phyloP scores from a whole-genome alignment of 345 rosid species.

The Aethionema arabicum region DNA sequence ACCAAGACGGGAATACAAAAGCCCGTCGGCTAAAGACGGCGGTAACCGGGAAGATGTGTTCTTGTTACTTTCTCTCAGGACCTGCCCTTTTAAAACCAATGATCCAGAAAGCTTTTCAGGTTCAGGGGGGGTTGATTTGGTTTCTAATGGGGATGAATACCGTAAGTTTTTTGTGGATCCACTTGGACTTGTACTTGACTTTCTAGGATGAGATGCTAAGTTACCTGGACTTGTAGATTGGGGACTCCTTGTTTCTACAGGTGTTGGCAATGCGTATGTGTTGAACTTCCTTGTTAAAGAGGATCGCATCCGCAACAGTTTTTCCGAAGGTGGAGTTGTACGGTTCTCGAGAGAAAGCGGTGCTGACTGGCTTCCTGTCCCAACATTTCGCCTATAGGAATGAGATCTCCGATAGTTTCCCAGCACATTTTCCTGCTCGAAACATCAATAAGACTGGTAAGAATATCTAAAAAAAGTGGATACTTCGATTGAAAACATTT shows the following conservation, averaged over 20 bases:
- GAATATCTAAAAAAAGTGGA: background rate
- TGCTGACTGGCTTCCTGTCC: constrained; percentile 65
- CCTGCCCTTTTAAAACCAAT: constrained; percentile 33
- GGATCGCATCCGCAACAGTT: constrained; percentile 51
- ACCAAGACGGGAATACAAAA: constrained; percentile 48
- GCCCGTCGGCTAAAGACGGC: constrained; percentile 59
- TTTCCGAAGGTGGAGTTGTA: constrained; percentile 47
- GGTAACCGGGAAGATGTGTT: constrained; percentile 49
- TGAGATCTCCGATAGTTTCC: constrained; percentile 40
- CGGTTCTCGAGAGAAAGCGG: constrained; percentile 66
- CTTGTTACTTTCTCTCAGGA: constrained; percentile 63
- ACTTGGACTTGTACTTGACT: constrained; percentile 42
- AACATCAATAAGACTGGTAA: constrained; percentile 12
- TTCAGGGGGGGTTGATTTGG: constrained; percentile 38
- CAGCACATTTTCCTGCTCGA: constrained; percentile 52
- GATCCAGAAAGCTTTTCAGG: constrained; percentile 46
- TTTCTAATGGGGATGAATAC: constrained; percentile 82
- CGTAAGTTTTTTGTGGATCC: constrained; percentile 42
- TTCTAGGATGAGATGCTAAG: constrained; percentile 39
- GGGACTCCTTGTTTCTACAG: constrained; percentile 57
- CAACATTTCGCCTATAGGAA: constrained; percentile 43
- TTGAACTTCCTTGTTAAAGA: constrained; percentile 57
- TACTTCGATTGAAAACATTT: background rate
- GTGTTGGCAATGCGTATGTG: constrained; percentile 89
- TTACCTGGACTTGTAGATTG: constrained; percentile 38